Percentiles rank a stretch among this genome's conserved stretches.
Conservation (phyloP, 768 basidiomycete species). For the Chalciporus sphaerocephalus region DNA sequence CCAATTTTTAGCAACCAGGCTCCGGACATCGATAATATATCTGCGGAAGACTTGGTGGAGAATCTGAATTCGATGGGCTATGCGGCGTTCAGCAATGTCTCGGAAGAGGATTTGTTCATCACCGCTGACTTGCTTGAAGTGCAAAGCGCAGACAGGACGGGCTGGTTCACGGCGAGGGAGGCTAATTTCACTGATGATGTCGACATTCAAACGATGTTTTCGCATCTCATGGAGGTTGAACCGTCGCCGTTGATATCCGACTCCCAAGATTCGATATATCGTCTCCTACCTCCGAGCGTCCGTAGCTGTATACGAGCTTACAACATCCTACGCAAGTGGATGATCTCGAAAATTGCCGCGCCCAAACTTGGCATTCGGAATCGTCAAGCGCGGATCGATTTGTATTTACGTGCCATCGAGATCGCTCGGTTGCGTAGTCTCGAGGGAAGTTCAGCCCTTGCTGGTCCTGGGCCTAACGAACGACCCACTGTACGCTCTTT, state of each 20-base stretch:
- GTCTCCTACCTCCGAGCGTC: constrained; percentile 68
- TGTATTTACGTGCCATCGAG: constrained; percentile 68
- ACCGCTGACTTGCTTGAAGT: constrained; percentile 77
- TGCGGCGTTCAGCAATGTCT: constrained; percentile 72
- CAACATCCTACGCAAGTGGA: constrained; percentile 74
- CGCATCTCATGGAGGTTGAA: constrained; percentile 66
- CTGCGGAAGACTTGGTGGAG: constrained; percentile 69
- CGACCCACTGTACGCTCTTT: constrained; percentile 72
- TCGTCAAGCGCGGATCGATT: constrained; percentile 71
- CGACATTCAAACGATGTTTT: constrained; percentile 79
- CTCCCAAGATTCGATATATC: constrained; percentile 65
- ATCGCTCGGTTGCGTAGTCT: constrained; percentile 61
- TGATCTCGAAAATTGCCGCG: constrained; percentile 63
- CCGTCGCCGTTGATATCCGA: constrained; percentile 71
- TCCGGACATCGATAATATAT: constrained; percentile 60
- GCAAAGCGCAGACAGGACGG: constrained; percentile 72
- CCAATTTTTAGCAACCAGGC: constrained; percentile 39
- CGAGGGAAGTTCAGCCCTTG: constrained; percentile 34
- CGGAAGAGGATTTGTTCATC: constrained; percentile 78
- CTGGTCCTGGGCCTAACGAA: constrained; percentile 43
- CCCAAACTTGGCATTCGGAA: constrained; percentile 57
- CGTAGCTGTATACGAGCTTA: constrained; percentile 77
- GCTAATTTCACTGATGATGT: constrained; percentile 49
- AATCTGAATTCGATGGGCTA: constrained; percentile 72
- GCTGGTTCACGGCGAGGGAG: constrained; percentile 71